Base-by-base conservation (phyloP, 23 red algal species). In the Agarophyton chilense region DNA sequence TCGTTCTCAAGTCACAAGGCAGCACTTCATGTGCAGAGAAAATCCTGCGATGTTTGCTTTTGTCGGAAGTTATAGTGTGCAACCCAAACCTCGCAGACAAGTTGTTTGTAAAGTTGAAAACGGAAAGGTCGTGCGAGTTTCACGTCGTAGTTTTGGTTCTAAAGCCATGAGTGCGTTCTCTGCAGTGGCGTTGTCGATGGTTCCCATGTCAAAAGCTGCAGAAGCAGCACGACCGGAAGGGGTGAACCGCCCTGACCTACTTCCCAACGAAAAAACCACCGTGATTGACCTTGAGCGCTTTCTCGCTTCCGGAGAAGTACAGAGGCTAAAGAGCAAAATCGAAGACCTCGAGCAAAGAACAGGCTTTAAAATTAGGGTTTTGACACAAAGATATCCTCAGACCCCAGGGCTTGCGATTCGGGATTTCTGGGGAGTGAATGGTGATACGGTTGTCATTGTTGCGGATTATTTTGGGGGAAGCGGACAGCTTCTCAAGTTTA, bases 371-470 rank as follows among this genome's bases (percentile, higher is more conserved):
- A 29, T 98, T 35, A 89, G 96, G 2, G 36, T 98, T 12, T 84
- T 98, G 24, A 98, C 96, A 14, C 96, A 98, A 46, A 68, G 93
- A 29, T 99, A 95, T 73, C 97, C 96, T 1, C 72, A 81, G 57
- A 98, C 89, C 44, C 96, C 96, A 10, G 96, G 96, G 0, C 56
- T 90, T 4, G 97, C 97, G 22, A 94, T 99, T 44, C 81, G 93
- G 28, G 93, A 99, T 86, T 99, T 94, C 81, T 99, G 97, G 97
- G 66, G 61, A 39, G 90, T 99, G 26, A 93, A 99, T 58, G 93
- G 90, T 70, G 79, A 96, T 55, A 95, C 97, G 0, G 90, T 99
- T 16, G 96, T 98, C 17, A 80, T 99, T 26, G 97, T 99, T 24
- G 93, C 89, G 14, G 97, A 99, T 61, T 99, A 82, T 65, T 99